These are phyloP conservation scores for Botrytis medusae DNA, from an alignment of 2,329 filamentous ascomycete species.

Conservation along the genomic window DNA sequence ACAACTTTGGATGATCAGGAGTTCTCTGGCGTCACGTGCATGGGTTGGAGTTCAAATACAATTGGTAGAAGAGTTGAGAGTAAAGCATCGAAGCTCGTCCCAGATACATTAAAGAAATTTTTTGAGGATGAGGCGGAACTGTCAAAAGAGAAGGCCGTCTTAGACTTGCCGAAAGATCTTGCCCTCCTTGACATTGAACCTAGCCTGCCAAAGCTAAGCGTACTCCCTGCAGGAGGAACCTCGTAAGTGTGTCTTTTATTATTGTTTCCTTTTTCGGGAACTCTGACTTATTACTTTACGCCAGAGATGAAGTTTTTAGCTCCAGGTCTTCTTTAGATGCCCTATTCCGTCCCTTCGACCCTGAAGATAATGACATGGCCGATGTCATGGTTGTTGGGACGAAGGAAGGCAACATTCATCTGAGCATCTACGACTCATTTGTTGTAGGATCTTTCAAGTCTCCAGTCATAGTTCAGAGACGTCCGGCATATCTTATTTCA, in stretches of 20 bases:
- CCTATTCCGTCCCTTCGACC: constrained; percentile 44
- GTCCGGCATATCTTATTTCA: constrained; percentile 43
- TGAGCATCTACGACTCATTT: constrained; percentile 85
- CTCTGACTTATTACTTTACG: constrained; percentile 5
- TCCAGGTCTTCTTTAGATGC: constrained; percentile 40
- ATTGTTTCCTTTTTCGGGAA: not conserved
- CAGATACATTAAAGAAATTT: constrained; percentile 31
- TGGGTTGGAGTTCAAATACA: constrained; percentile 42
- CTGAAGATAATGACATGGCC: constrained; percentile 69
- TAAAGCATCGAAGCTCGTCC: constrained; percentile 14
- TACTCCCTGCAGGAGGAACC: constrained; percentile 63
- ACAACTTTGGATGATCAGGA: constrained; percentile 34
- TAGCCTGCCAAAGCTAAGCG: constrained; percentile 73
- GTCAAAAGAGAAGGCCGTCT: constrained; percentile 23
- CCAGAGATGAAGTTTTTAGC: constrained; percentile 41
- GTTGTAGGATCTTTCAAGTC: constrained; percentile 67
- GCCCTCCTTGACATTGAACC: constrained; percentile 74
- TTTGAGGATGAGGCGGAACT: constrained; percentile 24
- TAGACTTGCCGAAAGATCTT: constrained; percentile 69
- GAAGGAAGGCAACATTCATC: constrained; percentile 67
- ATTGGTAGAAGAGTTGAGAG: constrained; percentile 29
- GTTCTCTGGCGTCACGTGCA: constrained; percentile 46
- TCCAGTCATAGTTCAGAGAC: constrained; percentile 39
- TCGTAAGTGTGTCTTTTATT: constrained; percentile 49
- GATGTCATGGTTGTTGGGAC: constrained; percentile 77